Evolutionary conservation across 2,329 filamentous ascomycete species (phyloP).

Genomic region (Botryotinia globosa): DNA sequence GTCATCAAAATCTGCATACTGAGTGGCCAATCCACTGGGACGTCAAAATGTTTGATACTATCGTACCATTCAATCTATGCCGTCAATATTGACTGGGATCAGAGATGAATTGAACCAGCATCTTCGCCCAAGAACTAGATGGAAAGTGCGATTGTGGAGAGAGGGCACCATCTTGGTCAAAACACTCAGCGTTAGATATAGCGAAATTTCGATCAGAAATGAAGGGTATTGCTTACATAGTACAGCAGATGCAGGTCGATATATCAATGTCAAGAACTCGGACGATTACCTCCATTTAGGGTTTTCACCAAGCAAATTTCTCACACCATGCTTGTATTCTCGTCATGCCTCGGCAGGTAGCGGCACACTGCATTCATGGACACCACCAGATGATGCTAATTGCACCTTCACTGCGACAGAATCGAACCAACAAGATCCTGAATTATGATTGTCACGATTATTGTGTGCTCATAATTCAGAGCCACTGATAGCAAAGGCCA

Average conservation of each 20-base stretch:
- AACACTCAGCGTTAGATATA: not conserved
- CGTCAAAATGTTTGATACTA: not conserved
- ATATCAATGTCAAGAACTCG: not conserved
- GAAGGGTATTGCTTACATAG: slow-evolving; percentile 5
- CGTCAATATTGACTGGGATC: not conserved
- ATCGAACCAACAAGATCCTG: not conserved
- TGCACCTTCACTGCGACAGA: not conserved
- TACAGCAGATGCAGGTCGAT: slow-evolving; percentile 16
- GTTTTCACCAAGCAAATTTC: not conserved
- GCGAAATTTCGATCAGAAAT: not conserved
- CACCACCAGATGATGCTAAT: not conserved
- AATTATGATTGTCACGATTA: not conserved
- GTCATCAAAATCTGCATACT: not conserved
- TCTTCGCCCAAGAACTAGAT: not conserved
- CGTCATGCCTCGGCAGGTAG: slow-evolving; percentile 12
- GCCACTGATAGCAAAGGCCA: not conserved
- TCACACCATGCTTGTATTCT: not conserved
- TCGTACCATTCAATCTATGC: not conserved
- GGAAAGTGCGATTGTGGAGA: not conserved
- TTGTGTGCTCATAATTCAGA: not conserved
- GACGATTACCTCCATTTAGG: not conserved
- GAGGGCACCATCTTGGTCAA: not conserved
- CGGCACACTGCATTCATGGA: not conserved
- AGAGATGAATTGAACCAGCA: not conserved
- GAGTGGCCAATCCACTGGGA: not conserved